Evolutionary conservation across 306 rosid species (phyloP).

Genomic region (Prunus kanzakura): DNA sequence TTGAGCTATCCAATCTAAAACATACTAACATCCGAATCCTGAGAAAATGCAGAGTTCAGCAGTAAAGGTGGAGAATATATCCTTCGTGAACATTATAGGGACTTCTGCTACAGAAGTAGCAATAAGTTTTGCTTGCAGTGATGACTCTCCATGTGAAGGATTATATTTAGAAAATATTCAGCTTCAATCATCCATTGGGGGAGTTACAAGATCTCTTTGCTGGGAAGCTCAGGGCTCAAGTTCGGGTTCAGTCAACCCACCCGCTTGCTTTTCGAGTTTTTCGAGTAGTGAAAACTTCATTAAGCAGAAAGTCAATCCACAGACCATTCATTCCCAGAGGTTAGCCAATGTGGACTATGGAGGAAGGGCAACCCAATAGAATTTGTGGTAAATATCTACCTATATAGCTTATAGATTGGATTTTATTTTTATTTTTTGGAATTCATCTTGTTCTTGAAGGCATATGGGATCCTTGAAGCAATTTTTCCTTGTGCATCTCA

Average conservation of each 20-base stretch:
- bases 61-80: conserved; percentile 61
- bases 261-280: conserved; percentile 50
- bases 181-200: conserved; percentile 40
- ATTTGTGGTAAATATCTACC: neutral
- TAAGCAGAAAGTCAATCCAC: conserved; percentile 33
- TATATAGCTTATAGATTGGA: neutral
- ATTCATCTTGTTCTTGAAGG: neutral
- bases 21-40: conserved; percentile 12
- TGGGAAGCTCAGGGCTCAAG: conserved; percentile 78
- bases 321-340: conserved; percentile 21
- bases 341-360: neutral
- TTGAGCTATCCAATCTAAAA: neutral
- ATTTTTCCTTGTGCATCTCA: neutral
- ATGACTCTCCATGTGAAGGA: conserved; percentile 59
- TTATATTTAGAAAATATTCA: conserved; percentile 59
- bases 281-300: conserved; percentile 29
- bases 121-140: conserved; percentile 73
- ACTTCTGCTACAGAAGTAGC: conserved; percentile 79
- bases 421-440: neutral
- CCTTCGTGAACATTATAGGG: conserved; percentile 67
- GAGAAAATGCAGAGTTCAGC: conserved; percentile 64
- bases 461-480: neutral
- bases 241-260: conserved; percentile 53
- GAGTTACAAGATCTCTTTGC: conserved; percentile 47
- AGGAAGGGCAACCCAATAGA: neutral